Conservation (phyloP, 495 filamentous ascomycete genomes). For the Aspergillus nidulans region DNA sequence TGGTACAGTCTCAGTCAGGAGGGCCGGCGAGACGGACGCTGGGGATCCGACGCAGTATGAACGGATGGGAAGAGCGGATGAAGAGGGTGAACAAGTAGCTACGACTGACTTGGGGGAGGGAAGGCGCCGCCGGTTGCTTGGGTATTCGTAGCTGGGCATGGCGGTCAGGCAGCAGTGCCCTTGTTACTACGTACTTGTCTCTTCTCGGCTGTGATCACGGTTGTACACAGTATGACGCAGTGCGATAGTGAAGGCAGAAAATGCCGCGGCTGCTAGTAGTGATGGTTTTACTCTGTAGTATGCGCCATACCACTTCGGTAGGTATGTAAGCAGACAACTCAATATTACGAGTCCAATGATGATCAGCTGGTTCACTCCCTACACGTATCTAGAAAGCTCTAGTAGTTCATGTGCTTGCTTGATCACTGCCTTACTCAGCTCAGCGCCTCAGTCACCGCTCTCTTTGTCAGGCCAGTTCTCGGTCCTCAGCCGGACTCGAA, state of each 20-base stretch:
- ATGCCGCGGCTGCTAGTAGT: not conserved
- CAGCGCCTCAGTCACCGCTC: not conserved
- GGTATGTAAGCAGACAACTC: not conserved
- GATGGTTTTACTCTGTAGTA: not conserved
- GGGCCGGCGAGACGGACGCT: constrained; percentile 43
- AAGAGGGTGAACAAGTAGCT: constrained; percentile 25
- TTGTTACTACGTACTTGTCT: not conserved
- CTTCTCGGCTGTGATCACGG: not conserved
- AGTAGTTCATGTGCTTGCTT: no score
- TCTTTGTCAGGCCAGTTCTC: not conserved
- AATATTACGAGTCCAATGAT: not conserved
- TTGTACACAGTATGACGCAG: constrained; percentile 1
- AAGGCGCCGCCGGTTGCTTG: not conserved
- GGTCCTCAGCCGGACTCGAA: not conserved
- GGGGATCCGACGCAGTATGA: constrained; percentile 55
- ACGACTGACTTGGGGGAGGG: not conserved
- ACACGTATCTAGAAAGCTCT: no score
- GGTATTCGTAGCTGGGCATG: not conserved
- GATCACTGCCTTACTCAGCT: not conserved
- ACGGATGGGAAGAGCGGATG: constrained; percentile 51
- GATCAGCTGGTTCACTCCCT: not conserved
- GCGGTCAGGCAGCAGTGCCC: constrained; percentile 2
- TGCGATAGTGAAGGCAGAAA: not conserved
- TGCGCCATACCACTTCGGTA: not conserved
- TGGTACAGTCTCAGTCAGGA: constrained; percentile 25